Base-by-base conservation (phyloP, 192 early-diverging fungal species). In the Backusella macrospora region DNA sequence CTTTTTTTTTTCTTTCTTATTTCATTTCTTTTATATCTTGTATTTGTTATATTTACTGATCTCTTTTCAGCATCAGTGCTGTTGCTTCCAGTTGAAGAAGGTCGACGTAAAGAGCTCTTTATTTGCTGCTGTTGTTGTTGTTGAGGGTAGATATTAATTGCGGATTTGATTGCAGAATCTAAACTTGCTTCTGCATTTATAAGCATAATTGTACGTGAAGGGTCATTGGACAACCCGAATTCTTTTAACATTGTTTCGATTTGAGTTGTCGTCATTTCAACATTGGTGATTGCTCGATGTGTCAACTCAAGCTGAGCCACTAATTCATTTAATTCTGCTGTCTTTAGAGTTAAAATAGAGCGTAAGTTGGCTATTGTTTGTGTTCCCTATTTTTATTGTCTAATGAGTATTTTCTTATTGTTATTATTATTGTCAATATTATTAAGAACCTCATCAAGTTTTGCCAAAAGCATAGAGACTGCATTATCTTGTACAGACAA, bases 191-290 rank as follows among this genome's bases (percentile, higher is more conserved):
- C 68, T 18, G 78, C 78, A 72, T 71, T 66, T n/a, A 79, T 38
- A 34, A 79, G 52, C 40, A 74, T 70, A 26, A 34, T 67, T 55
- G 65, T 38, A 21, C 63, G 48, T 29, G 68, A 43, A 46, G 44
- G 62, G 34, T 46, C 72, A 64, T 72, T 52, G 26, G 52, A 59
- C 52, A 59, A 59, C 21, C 52, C 52, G 26, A 59, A 59, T 40
- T 79, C 78, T 46, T 65, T 75, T 13, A 79, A 14, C 73, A 79
- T 69, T n/a, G 59, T 65, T 68, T 79, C 78, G 18, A 79, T 75
- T 43, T 79, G 49, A 26, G 46, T 70, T 66, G 78, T 75, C 10
- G 72, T 70, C 8, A 39, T 47, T 68, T 79, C 78, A 43, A 79
- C 78, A 49, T 75, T 71, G n/a, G 37, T 52, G 14, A 79, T 65